phyloP scores from a whole-genome alignment of 768 basidiomycete genomes.

The Russula virescens region DNA sequence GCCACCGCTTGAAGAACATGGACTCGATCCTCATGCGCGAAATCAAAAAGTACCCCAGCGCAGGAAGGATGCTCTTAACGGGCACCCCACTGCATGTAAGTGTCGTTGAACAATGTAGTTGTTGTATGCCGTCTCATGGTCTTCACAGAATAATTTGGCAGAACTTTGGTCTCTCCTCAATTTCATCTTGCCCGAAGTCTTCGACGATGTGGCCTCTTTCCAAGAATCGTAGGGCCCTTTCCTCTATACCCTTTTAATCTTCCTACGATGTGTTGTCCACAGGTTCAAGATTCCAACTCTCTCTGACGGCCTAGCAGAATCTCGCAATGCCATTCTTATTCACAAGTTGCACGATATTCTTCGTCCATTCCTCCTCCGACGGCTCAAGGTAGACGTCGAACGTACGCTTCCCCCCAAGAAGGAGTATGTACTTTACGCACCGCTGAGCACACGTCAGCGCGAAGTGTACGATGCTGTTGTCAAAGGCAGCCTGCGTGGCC shows the following conservation, averaged over 20 bases:
- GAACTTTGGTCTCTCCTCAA: slow-evolving; percentile 95
- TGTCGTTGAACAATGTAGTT: slow-evolving; percentile 26
- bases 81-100: slow-evolving; percentile 91
- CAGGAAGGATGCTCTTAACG: slow-evolving; percentile 88
- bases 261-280: not conserved
- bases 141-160: slow-evolving; percentile 78
- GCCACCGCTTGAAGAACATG: slow-evolving; percentile 92
- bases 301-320: slow-evolving; percentile 48
- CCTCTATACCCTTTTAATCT: not conserved
- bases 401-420: slow-evolving; percentile 82
- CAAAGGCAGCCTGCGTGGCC: slow-evolving; percentile 58
- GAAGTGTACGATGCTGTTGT: slow-evolving; percentile 79
- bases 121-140: slow-evolving; percentile 3
- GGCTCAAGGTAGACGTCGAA: slow-evolving; percentile 87
- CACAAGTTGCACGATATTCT: slow-evolving; percentile 82
- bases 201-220: slow-evolving; percentile 83
- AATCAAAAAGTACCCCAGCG: slow-evolving; percentile 79
- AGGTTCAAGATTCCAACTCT: slow-evolving; percentile 73
- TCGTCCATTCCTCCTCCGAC: slow-evolving; percentile 89
- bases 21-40: slow-evolving; percentile 87
- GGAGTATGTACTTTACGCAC: slow-evolving; percentile 91
- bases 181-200: slow-evolving; percentile 92
- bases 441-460: slow-evolving; percentile 76
- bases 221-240: slow-evolving; percentile 65
- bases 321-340: slow-evolving; percentile 62